Conservation (phyloP, 306 rosid species). For the Cyclanthera cordifolia region DNA sequence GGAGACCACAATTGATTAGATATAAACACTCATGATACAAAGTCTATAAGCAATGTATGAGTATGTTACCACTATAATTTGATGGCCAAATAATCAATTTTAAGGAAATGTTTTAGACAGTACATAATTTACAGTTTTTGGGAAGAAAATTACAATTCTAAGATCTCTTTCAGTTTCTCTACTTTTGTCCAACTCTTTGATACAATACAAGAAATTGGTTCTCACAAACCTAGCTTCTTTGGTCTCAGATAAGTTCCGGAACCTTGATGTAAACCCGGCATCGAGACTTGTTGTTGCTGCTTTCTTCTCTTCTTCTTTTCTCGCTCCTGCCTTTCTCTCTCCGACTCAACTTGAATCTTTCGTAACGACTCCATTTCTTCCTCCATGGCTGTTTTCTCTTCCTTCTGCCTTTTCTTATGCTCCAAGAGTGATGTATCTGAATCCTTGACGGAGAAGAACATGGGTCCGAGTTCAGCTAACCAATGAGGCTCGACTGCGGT, state of each 20-base stretch:
- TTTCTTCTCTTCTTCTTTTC: slow-evolving; percentile 52
- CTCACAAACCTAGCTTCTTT: slow-evolving; percentile 66
- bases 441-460: slow-evolving; percentile 94
- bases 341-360: slow-evolving; percentile 61
- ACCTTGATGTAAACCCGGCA: slow-evolving; percentile 66
- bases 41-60: background rate
- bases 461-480: slow-evolving; percentile 92
- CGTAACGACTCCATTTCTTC: slow-evolving; percentile 92
- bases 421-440: slow-evolving; percentile 85
- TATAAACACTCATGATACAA: background rate
- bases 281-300: slow-evolving; percentile 64
- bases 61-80: background rate
- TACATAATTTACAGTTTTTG: background rate
- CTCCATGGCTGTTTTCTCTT: slow-evolving; percentile 89
- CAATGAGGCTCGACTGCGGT: slow-evolving; percentile 96
- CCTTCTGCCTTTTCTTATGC: slow-evolving; percentile 83
- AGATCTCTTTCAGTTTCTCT: background rate
- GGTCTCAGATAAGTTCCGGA: slow-evolving; percentile 76
- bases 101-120: background rate
- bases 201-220: background rate
- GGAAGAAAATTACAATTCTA: background rate
- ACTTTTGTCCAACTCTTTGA: background rate
- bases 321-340: slow-evolving; percentile 37
- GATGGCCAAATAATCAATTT: background rate
- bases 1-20: background rate